Evolutionary conservation across 2,329 filamentous ascomycete genomes (phyloP).

Genomic region (Fusarium equiseti): DNA sequence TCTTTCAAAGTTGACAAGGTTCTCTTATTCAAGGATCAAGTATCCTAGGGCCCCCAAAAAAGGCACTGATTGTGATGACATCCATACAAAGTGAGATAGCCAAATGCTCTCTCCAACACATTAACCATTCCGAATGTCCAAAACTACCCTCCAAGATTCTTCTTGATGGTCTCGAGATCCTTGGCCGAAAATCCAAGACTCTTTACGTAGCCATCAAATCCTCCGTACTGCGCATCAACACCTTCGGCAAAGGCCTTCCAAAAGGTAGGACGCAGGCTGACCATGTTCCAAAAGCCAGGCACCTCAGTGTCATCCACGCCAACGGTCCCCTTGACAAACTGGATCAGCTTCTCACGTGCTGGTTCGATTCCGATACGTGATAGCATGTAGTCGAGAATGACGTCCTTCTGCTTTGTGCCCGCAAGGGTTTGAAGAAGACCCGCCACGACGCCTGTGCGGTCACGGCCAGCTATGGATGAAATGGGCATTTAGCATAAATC

Average conservation of each 20-base stretch:
- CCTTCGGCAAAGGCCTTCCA: constrained; percentile 62
- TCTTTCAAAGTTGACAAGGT: not conserved
- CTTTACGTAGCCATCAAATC: constrained; percentile 63
- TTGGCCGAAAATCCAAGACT: constrained; percentile 60
- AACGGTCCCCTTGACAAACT: constrained; percentile 56
- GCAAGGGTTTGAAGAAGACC: constrained; percentile 65
- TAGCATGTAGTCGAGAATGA: constrained; percentile 65
- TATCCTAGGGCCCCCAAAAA: not conserved
- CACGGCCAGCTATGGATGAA: constrained; percentile 60
- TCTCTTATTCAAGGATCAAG: not conserved
- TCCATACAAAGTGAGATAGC: not conserved
- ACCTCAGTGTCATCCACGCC: constrained; percentile 53
- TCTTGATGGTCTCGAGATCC: constrained; percentile 61
- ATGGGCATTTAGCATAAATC: constrained; percentile 1
- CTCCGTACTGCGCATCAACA: constrained; percentile 59
- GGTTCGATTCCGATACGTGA: constrained; percentile 66
- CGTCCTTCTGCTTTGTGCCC: constrained; percentile 57
- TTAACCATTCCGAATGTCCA: not conserved
- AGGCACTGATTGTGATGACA: not conserved
- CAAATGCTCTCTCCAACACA: not conserved
- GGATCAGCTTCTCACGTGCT: constrained; percentile 61
- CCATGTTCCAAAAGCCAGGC: constrained; percentile 64
- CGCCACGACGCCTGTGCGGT: constrained; percentile 65
- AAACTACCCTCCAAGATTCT: constrained; percentile 53
- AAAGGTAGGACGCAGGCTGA: constrained; percentile 57